Percentiles rank a stretch among this genome's conserved stretches.
These are phyloP conservation scores for Tieghemiomyces parasiticus DNA, from an alignment of 192 early-diverging fungal species.

Conservation along the genomic window DNA sequence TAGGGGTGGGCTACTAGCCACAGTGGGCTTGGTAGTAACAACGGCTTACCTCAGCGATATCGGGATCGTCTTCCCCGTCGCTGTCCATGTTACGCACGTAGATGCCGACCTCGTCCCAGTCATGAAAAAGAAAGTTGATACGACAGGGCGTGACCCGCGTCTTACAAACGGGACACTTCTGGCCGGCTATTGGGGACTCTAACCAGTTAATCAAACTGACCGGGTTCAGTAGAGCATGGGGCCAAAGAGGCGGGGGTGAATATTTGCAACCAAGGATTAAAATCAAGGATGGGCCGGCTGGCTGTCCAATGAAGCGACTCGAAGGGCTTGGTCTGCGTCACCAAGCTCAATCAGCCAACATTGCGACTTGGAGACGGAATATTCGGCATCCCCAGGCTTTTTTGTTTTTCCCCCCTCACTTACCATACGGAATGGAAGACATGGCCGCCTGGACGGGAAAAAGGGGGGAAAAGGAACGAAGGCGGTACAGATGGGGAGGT, in stretches of 20 bases:
- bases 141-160: not conserved
- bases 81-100: conserved; percentile 7
- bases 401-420: not conserved
- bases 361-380: not conserved
- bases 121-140: not conserved
- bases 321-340: not conserved
- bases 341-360: not conserved
- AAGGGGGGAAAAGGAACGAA: not conserved
- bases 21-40: not conserved
- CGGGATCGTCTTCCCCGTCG: not conserved
- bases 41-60: not conserved
- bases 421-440: conserved; percentile 6
- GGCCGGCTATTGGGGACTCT: not conserved
- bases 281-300: not conserved
- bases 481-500: not conserved
- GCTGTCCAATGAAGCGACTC: not conserved
- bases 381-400: not conserved
- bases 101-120: conserved; percentile 5
- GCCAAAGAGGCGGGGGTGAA: not conserved
- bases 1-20: too few species aligned
- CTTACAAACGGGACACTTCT: conserved; percentile 4
- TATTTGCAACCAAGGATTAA: not conserved
- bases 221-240: not conserved
- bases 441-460: conserved; percentile 1
- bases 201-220: conserved; percentile 1